A percentile compares a stretch with the other conserved stretches of the same genome.
Evolutionary conservation across 1,284 basidiomycete genomes (phyloP).

Genomic region (Leccinum fallax): DNA sequence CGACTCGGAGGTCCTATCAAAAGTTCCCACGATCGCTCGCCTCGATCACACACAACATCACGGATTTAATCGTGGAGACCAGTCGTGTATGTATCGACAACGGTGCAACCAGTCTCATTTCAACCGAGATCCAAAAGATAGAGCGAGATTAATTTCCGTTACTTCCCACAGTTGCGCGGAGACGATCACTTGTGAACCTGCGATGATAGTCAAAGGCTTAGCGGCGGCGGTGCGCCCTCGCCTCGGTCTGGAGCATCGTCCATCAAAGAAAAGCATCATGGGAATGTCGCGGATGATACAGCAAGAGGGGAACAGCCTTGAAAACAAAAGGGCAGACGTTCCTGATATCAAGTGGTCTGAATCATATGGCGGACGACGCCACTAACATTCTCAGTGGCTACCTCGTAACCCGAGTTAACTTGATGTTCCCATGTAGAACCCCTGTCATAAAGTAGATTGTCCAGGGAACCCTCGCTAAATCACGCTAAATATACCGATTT

Average conservation of each 20-base stretch:
- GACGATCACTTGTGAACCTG: background rate
- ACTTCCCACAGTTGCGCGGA: constrained; percentile 3
- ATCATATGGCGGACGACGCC: constrained; percentile 1
- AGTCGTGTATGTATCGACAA: background rate
- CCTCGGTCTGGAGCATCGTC: background rate
- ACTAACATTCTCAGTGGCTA: background rate
- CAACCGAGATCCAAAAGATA: background rate
- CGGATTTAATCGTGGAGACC: background rate
- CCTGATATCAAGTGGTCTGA: background rate
- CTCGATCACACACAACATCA: background rate
- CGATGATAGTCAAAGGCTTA: background rate
- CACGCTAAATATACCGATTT: background rate
- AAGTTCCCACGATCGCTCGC: background rate
- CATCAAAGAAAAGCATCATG: background rate
- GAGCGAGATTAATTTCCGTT: background rate
- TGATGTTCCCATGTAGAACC: constrained; percentile 6
- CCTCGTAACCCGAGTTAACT: background rate
- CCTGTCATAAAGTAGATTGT: background rate
- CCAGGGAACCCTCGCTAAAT: background rate
- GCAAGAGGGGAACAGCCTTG: background rate
- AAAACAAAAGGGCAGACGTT: background rate
- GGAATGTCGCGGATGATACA: background rate
- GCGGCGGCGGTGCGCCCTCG: background rate
- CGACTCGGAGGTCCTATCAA: background rate
- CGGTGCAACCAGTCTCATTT: background rate